phyloP scores from a whole-genome alignment of 2,329 filamentous ascomycete species.

The Sarocladiaceae sp. region DNA sequence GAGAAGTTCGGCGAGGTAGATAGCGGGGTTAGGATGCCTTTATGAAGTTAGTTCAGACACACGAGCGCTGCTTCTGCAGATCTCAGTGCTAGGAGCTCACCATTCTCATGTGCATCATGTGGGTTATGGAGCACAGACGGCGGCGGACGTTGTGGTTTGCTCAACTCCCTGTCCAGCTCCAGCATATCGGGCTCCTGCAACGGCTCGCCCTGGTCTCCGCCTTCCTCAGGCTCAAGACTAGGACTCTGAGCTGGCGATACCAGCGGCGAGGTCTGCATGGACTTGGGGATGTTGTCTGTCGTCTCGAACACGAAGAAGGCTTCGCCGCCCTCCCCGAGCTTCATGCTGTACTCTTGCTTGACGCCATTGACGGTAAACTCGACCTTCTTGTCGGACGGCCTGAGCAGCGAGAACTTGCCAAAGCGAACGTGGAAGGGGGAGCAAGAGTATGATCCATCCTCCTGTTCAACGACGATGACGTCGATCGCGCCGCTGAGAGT shows the following conservation, averaged over 20 bases:
- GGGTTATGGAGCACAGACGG: slow-evolving; percentile 34
- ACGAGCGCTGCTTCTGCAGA: no score
- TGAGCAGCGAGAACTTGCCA: slow-evolving; percentile 93
- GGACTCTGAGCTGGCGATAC: slow-evolving; percentile 89
- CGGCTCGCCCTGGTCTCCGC: background rate
- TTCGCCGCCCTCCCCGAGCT: slow-evolving; percentile 93
- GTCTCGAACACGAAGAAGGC: slow-evolving; percentile 99
- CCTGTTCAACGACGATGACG: slow-evolving; percentile 95
- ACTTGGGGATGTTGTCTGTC: slow-evolving; percentile 83
- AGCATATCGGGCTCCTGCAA: slow-evolving; percentile 68
- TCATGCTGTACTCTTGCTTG: slow-evolving; percentile 96
- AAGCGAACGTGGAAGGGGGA: slow-evolving; percentile 98
- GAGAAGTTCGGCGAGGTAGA: slow-evolving; percentile 49
- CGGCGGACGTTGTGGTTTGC: slow-evolving; percentile 37
- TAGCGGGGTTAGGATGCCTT: slow-evolving; percentile 48
- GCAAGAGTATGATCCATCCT: slow-evolving; percentile 84
- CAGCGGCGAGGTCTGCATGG: slow-evolving; percentile 88
- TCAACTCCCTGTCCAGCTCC: slow-evolving; percentile 51
- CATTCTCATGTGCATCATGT: slow-evolving; percentile 21
- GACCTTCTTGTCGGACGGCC: slow-evolving; percentile 97
- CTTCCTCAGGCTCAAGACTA: slow-evolving; percentile 37
- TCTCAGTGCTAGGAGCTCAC: no score
- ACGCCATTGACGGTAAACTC: slow-evolving; percentile 92
- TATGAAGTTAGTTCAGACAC: background rate
- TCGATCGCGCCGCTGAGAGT: slow-evolving; percentile 97